A percentile compares a stretch with the other conserved stretches of the same genome.
These are phyloP conservation scores for Botryotinia calthae DNA, from an alignment of 2,329 filamentous ascomycete species.

Conservation along the genomic window DNA sequence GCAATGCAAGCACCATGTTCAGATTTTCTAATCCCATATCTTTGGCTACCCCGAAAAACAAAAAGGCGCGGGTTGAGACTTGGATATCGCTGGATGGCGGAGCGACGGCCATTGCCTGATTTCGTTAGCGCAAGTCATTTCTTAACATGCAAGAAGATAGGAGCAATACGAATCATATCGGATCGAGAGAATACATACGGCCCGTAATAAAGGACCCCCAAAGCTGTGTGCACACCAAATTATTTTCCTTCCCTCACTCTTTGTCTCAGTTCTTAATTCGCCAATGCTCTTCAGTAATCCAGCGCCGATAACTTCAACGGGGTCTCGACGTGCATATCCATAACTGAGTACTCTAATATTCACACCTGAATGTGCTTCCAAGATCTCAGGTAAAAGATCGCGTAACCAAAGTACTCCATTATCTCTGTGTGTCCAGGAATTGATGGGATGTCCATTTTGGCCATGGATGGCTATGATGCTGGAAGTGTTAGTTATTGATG, in stretches of 20 bases:
- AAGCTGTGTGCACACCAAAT: conserved; percentile 17
- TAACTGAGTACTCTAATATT: conserved; percentile 5
- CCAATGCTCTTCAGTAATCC: neutral
- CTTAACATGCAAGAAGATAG: neutral
- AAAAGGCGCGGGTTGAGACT: conserved; percentile 1
- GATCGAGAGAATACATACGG: neutral
- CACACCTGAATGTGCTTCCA: neutral
- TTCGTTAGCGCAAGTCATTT: neutral
- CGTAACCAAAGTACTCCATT: conserved; percentile 12
- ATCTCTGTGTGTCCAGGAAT: conserved; percentile 13
- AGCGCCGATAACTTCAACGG: neutral
- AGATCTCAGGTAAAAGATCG: conserved; percentile 9
- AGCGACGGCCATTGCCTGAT: neutral
- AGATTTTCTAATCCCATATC: conserved; percentile 12
- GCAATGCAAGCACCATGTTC: neutral
- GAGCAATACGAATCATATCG: neutral
- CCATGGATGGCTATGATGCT: conserved; percentile 21
- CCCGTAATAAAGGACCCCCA: conserved; percentile 8
- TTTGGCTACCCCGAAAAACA: conserved; percentile 14
- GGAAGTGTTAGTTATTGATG: neutral
- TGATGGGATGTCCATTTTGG: conserved; percentile 3
- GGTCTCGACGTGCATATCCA: neutral
- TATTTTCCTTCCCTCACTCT: conserved; percentile 8
- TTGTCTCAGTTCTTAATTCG: neutral
- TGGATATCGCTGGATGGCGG: neutral